These are phyloP conservation scores for Penstemon barbatus DNA, from an alignment of 257 asterid species.

Conservation along the genomic window DNA sequence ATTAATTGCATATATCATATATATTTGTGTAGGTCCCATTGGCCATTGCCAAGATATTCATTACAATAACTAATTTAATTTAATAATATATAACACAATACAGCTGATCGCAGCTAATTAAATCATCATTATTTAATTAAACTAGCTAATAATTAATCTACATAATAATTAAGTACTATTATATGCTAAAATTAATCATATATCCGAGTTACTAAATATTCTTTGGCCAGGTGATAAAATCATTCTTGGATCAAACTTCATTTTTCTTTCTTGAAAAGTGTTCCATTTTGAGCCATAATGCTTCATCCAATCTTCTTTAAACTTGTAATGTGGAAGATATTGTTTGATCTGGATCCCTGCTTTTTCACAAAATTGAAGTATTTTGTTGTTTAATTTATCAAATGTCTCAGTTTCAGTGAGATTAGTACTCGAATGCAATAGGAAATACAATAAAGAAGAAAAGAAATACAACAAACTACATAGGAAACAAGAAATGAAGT, in stretches of 20 bases:
- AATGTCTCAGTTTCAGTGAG: constrained; percentile 23
- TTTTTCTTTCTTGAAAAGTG: constrained; percentile 40
- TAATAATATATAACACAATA: too few relatives aligned
- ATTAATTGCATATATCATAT: too few relatives aligned
- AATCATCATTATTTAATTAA: neutral
- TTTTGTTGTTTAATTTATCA: constrained; percentile 40
- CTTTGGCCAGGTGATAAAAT: constrained; percentile 50
- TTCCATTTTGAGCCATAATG: constrained; percentile 57
- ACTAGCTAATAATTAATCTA: too few relatives aligned
- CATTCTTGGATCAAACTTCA: constrained; percentile 47
- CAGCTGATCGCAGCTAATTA: neutral
- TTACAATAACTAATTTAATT: too few relatives aligned
- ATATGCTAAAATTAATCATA: neutral
- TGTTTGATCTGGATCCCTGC: constrained; percentile 44
- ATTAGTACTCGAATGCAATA: constrained; percentile 38
- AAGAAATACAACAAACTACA: too few relatives aligned
- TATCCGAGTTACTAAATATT: constrained; percentile 27
- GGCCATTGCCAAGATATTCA: neutral
- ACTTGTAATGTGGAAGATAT: constrained; percentile 53
- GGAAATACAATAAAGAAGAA: too few relatives aligned
- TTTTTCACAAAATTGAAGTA: constrained; percentile 38
- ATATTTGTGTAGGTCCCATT: too few relatives aligned
- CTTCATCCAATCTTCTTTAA: constrained; percentile 45
- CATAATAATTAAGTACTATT: too few relatives aligned
- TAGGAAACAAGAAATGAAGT: too few relatives aligned